Evolutionary conservation across 768 basidiomycete species (phyloP).

Genomic region (Gelatoporia subvermispora): DNA sequence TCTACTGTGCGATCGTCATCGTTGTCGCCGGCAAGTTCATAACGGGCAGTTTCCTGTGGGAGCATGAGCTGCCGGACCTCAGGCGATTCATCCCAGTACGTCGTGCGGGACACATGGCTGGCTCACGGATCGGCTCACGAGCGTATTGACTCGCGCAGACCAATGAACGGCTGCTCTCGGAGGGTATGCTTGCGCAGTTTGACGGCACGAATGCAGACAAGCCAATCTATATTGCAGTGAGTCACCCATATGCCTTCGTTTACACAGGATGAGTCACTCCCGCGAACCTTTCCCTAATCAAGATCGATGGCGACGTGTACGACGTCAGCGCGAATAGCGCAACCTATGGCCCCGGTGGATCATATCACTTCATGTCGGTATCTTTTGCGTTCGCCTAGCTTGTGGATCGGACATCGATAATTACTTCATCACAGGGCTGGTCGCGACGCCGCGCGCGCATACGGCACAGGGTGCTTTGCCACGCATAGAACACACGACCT

Average conservation of each 20-base stretch:
- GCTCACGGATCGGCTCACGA: slow-evolving; percentile 49
- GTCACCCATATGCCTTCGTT: slow-evolving; percentile 22
- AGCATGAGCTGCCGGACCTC: slow-evolving; percentile 37
- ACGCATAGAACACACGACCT: slow-evolving; percentile 89
- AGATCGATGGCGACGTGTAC: slow-evolving; percentile 92
- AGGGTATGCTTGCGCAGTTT: slow-evolving; percentile 55
- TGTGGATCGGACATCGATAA: background rate
- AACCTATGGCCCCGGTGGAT: slow-evolving; percentile 84
- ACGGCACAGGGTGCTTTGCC: slow-evolving; percentile 90
- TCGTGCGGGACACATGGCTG: background rate
- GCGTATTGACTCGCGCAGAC: too few species aligned
- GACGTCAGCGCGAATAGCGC: slow-evolving; percentile 79
- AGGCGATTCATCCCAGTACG: slow-evolving; percentile 19
- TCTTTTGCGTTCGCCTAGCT: slow-evolving; percentile 6
- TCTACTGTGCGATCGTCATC: slow-evolving; percentile 48
- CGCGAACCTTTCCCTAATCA: slow-evolving; percentile 12
- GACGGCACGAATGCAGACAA: slow-evolving; percentile 62
- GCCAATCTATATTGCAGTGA: slow-evolving; percentile 83
- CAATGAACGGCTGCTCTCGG: slow-evolving; percentile 71
- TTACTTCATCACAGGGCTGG: slow-evolving; percentile 51
- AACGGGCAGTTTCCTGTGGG: slow-evolving; percentile 85
- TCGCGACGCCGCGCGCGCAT: slow-evolving; percentile 85
- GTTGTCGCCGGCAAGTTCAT: slow-evolving; percentile 75
- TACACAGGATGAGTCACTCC: slow-evolving; percentile 7
- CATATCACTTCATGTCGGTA: slow-evolving; percentile 68